A percentile compares a stretch with the other conserved stretches of the same genome.
Conservation (phyloP, 768 basidiomycete genomes). For the Boletus insuetus region DNA sequence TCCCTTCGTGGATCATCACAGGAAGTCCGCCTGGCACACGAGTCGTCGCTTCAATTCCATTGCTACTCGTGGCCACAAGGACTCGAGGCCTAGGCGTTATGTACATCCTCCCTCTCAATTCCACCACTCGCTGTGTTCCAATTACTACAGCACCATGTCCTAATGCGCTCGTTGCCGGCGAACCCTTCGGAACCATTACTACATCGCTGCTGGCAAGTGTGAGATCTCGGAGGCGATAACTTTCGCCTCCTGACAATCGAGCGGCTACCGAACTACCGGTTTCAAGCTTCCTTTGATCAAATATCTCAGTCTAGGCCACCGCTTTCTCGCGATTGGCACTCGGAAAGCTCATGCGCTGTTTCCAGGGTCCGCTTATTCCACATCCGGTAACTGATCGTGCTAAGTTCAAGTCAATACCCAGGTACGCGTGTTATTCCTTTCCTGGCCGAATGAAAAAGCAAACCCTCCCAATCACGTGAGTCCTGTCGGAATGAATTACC, state of each 20-base stretch:
- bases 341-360: constrained; percentile 20
- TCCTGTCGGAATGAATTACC: constrained; percentile 20
- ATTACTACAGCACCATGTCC: constrained; percentile 17
- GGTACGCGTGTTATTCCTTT: constrained; percentile 26
- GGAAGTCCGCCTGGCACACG: constrained; percentile 13
- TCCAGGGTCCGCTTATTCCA: constrained; percentile 33
- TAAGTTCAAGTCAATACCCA: constrained; percentile 19
- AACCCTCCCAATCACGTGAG: constrained; percentile 2
- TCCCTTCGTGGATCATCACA: constrained; percentile 26
- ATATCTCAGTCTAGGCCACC: constrained; percentile 27
- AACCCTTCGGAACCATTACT: constrained; percentile 30
- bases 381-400: constrained; percentile 23
- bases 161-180: constrained; percentile 27
- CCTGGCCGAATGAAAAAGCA: not conserved
- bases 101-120: not conserved
- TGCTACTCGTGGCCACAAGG: constrained; percentile 1
- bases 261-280: constrained; percentile 29
- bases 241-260: constrained; percentile 33
- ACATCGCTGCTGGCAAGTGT: constrained; percentile 26
- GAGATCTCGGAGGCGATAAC: constrained; percentile 35
- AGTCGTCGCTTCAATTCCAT: constrained; percentile 2
- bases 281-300: constrained; percentile 28
- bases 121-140: constrained; percentile 20
- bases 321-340: constrained; percentile 27
- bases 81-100: constrained; percentile 10